Percentiles rank a stretch among this genome's conserved stretches.
These are phyloP conservation scores for Phytophthora europaea DNA, from an alignment of 352 stramenopile species.

Conservation along the genomic window DNA sequence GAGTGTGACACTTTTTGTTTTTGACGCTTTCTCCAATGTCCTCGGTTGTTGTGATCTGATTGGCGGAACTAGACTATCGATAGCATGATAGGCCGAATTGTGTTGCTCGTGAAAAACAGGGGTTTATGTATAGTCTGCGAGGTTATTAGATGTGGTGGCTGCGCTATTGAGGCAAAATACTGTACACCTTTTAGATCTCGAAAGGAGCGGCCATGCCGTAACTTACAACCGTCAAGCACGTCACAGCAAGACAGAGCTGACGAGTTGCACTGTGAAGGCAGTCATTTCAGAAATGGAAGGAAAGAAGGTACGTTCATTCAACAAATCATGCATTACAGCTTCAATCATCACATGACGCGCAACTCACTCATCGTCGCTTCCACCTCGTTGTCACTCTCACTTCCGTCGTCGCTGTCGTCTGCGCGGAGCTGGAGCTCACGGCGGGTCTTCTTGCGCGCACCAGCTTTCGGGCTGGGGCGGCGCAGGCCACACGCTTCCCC, in stretches of 20 bases:
- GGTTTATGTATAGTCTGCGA: background rate
- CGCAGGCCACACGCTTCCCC: conserved; percentile 20
- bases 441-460: conserved; percentile 27
- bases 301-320: no score
- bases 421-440: conserved; percentile 8
- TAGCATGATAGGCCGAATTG: background rate
- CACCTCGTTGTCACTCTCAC: conserved; percentile 3
- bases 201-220: conserved; percentile 1
- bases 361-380: background rate
- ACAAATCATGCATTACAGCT: background rate
- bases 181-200: background rate
- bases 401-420: background rate
- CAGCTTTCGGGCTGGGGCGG: conserved; percentile 4
- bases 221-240: conserved; percentile 1
- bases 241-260: background rate
- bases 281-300: no score
- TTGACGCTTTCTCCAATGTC: background rate
- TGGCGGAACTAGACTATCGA: background rate
- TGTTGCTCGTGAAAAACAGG: background rate
- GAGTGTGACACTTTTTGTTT: background rate
- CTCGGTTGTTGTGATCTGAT: background rate
- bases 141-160: background rate
- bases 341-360: background rate
- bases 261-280: no score
- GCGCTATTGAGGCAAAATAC: no score